phyloP scores from a whole-genome alignment of 1,284 basidiomycete genomes.

The Puccinia polysora region DNA sequence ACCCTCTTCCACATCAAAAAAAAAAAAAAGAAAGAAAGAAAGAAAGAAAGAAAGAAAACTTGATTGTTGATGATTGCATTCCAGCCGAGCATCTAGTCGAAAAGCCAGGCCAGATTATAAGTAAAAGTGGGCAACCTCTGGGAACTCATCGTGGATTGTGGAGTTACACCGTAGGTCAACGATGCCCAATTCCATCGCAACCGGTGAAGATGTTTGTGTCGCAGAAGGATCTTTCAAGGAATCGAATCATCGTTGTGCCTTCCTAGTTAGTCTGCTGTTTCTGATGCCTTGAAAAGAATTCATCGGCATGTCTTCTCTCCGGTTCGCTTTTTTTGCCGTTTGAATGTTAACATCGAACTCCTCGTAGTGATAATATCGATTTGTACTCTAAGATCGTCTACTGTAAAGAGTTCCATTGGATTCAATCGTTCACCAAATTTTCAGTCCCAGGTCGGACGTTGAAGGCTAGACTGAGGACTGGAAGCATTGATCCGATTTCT shows the following conservation, averaged over 20 bases:
- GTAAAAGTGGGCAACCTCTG: constrained; percentile 60
- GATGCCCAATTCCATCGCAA: constrained; percentile 65
- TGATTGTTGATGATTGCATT: too few species aligned
- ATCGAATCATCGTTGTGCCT: constrained; percentile 70
- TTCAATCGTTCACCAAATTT: constrained; percentile 8
- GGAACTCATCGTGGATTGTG: constrained; percentile 73
- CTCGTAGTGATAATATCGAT: constrained; percentile 62
- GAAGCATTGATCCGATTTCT: constrained; percentile 63
- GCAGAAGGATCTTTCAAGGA: constrained; percentile 62
- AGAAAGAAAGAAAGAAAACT: too few species aligned
- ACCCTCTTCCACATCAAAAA: not conserved
- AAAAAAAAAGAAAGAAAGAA: too few species aligned
- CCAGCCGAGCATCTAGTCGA: constrained; percentile 72
- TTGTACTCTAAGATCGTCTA: constrained; percentile 60
- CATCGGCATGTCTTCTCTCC: not conserved
- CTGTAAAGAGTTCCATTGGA: constrained; percentile 62
- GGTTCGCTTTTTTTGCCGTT: too few species aligned
- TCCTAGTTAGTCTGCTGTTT: constrained; percentile 58
- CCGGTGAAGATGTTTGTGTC: constrained; percentile 68
- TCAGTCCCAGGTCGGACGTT: not conserved
- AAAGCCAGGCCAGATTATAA: constrained; percentile 65
- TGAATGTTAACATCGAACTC: not conserved
- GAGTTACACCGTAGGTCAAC: constrained; percentile 82
- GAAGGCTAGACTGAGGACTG: constrained; percentile 25
- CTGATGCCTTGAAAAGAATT: not conserved